Percentiles rank a stretch among this genome's conserved stretches.
phyloP scores from a whole-genome alignment of 1,284 basidiomycete genomes.

The Ceratobasidium sp. region DNA sequence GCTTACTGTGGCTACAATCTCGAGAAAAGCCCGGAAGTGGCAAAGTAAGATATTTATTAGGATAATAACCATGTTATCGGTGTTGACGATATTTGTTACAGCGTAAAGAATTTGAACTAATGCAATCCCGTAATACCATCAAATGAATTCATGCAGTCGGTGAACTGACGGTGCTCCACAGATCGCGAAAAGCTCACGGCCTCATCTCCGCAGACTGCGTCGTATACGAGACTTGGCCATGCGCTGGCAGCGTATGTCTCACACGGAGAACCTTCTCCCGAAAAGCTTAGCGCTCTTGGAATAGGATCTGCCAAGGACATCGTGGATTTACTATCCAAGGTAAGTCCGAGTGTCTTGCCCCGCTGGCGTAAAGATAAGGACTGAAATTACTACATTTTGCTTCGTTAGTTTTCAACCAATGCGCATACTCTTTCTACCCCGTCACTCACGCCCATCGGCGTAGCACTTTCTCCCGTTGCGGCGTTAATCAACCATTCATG shows the following conservation, averaged over 20 bases:
- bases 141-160: slow-evolving; percentile 45
- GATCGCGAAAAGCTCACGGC: slow-evolving; percentile 66
- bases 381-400: background rate
- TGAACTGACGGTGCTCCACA: slow-evolving; percentile 51
- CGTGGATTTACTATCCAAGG: slow-evolving; percentile 77
- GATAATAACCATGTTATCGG: slow-evolving; percentile 11
- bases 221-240: slow-evolving; percentile 76
- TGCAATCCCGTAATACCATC: slow-evolving; percentile 77
- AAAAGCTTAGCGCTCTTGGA: slow-evolving; percentile 69
- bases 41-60: slow-evolving; percentile 66
- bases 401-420: slow-evolving; percentile 82
- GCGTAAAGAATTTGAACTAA: slow-evolving; percentile 72
- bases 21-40: slow-evolving; percentile 66
- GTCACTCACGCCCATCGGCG: slow-evolving; percentile 81
- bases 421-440: slow-evolving; percentile 87
- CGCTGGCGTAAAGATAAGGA: no score
- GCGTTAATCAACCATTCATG: slow-evolving; percentile 95
- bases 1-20: slow-evolving; percentile 76
- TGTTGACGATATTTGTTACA: slow-evolving; percentile 53
- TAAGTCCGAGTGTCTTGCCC: slow-evolving; percentile 55
- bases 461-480: slow-evolving; percentile 79
- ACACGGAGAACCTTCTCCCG: slow-evolving; percentile 68
- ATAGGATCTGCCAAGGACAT: slow-evolving; percentile 70
- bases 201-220: slow-evolving; percentile 60
- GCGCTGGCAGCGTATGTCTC: slow-evolving; percentile 66